phyloP scores from a whole-genome alignment of 202 grass and related monocot species.

The Eragrostis tef region DNA sequence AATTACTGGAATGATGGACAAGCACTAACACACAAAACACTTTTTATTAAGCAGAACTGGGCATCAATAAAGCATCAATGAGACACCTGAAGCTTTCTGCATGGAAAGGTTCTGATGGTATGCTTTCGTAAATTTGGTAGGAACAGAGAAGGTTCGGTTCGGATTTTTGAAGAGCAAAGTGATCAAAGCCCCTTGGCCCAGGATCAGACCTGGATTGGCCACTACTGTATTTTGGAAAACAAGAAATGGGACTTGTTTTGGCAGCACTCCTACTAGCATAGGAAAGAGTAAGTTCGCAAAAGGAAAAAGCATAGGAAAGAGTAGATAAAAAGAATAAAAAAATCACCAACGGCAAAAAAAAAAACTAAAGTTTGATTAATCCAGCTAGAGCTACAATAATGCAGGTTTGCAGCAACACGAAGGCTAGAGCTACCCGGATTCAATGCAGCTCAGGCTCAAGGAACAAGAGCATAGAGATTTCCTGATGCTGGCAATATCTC shows the following conservation, averaged over 20 bases:
- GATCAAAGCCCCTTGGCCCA: not conserved
- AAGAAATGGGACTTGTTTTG: not conserved
- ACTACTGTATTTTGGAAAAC: not conserved
- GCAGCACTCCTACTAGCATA: not conserved
- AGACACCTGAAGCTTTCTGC: constrained; percentile 21
- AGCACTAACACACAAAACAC: constrained; percentile 21
- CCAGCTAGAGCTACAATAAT: not conserved
- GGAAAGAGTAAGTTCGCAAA: not conserved
- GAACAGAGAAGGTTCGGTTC: constrained; percentile 7
- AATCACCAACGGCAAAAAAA: no score
- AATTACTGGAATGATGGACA: constrained; percentile 27
- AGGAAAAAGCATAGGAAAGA: not conserved
- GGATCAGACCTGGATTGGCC: not conserved
- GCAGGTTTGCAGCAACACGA: not conserved
- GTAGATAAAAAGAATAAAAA: not conserved
- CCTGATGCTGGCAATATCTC: not conserved
- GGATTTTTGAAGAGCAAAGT: constrained; percentile 12
- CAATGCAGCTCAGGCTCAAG: not conserved
- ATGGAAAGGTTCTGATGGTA: not conserved
- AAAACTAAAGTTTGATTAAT: not conserved
- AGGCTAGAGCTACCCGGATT: not conserved
- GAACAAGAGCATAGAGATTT: not conserved
- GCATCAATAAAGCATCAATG: constrained; percentile 6
- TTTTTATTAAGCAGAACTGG: constrained; percentile 21
- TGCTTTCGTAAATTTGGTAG: constrained; percentile 6